Conservation (phyloP, 176 grass and related monocot species). For the Calamus simplicifolius region DNA sequence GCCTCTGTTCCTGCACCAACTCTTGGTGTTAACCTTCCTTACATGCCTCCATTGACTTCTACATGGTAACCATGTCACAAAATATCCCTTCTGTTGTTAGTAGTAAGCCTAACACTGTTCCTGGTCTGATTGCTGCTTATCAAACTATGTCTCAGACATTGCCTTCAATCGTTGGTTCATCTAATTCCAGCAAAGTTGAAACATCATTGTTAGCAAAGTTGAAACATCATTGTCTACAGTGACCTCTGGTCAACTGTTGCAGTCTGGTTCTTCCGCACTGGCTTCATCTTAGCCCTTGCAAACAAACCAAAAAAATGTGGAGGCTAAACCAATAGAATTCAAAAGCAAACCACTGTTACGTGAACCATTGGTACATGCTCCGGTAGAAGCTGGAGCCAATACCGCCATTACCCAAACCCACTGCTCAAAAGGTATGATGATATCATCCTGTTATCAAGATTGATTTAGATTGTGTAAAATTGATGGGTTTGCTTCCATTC, state of each 20-base stretch:
- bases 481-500: no score
- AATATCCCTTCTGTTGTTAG: slow-evolving; percentile 24
- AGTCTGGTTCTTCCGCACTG: slow-evolving; percentile 35
- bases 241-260: slow-evolving; percentile 53
- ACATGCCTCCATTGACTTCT: slow-evolving; percentile 35
- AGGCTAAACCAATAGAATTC: slow-evolving; percentile 24
- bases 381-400: slow-evolving; percentile 59
- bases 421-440: slow-evolving; percentile 38
- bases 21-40: slow-evolving; percentile 33
- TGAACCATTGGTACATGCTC: slow-evolving; percentile 34
- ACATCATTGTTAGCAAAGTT: slow-evolving; percentile 25
- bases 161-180: slow-evolving; percentile 23
- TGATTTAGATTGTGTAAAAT: not conserved
- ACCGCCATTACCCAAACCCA: slow-evolving; percentile 61
- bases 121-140: slow-evolving; percentile 34
- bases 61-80: slow-evolving; percentile 12
- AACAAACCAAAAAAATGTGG: slow-evolving; percentile 27
- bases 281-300: slow-evolving; percentile 46
- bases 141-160: slow-evolving; percentile 34
- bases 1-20: slow-evolving; percentile 29
- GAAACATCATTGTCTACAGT: slow-evolving; percentile 41
- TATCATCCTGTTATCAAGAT: slow-evolving; percentile 1
- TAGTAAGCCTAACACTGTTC: slow-evolving; percentile 35
- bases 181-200: slow-evolving; percentile 38
- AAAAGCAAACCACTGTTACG: slow-evolving; percentile 52